Evolutionary conservation across 1,139 yeast genomes (phyloP).

Genomic region (Nakaseomyces kungkrabaensis): DNA sequence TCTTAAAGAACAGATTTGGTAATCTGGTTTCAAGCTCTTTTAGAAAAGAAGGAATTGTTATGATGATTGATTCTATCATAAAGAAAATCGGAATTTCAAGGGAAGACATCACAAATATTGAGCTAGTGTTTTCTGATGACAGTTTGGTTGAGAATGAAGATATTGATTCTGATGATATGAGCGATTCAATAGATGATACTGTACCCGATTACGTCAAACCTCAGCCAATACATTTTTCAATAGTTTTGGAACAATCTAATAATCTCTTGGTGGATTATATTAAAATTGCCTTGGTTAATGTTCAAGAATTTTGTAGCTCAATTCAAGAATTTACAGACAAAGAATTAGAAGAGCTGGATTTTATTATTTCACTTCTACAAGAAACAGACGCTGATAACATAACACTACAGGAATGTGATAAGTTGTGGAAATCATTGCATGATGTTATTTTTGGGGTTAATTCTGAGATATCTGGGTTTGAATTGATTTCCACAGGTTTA

Average conservation of each 20-base stretch:
- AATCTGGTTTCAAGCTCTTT: conserved; percentile 39
- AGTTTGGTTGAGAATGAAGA: conserved; percentile 19
- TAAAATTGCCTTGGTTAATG: not conserved
- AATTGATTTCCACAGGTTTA: conserved; percentile 61
- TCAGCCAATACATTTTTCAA: conserved; percentile 14
- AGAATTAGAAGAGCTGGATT: conserved; percentile 24
- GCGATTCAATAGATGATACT: conserved; percentile 17
- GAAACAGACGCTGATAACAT: conserved; percentile 12
- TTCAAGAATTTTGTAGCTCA: not conserved
- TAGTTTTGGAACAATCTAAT: conserved; percentile 13
- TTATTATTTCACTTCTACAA: conserved; percentile 11
- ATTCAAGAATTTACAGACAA: conserved; percentile 6
- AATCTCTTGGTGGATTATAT: not conserved
- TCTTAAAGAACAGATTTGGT: conserved; percentile 40
- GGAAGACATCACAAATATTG: conserved; percentile 15
- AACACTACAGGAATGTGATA: conserved; percentile 35
- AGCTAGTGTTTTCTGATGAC: conserved; percentile 7
- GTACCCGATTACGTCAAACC: conserved; percentile 22
- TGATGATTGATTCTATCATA: conserved; percentile 23
- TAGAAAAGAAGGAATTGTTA: conserved; percentile 65
- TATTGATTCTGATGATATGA: conserved; percentile 26
- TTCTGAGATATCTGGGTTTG: conserved; percentile 57
- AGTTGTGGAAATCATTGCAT: conserved; percentile 40
- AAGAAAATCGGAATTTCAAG: not conserved
- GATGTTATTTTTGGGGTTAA: conserved; percentile 27